phyloP scores from a whole-genome alignment of 2,329 filamentous ascomycete genomes.

The Xylariaceae sp. region DNA sequence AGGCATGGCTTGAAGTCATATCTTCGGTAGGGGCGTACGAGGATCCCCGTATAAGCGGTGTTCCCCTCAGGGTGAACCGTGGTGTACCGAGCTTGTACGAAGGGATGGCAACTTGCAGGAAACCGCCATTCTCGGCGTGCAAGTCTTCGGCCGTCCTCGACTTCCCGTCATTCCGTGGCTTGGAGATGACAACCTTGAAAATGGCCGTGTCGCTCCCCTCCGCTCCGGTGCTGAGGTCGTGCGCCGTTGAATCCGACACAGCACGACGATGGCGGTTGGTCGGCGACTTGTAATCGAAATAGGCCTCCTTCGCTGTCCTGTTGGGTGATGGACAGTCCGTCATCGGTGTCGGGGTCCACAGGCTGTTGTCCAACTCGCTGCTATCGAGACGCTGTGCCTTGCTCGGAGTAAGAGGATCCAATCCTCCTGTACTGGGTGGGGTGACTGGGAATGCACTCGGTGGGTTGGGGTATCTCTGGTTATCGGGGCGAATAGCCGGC shows the following conservation, averaged over 20 bases:
- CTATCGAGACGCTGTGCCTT: slow-evolving; percentile 28
- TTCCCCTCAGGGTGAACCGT: slow-evolving; percentile 70
- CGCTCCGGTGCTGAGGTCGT: slow-evolving; percentile 50
- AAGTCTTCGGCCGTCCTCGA: slow-evolving; percentile 59
- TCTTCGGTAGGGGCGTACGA: slow-evolving; percentile 73
- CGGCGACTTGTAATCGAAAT: slow-evolving; percentile 24
- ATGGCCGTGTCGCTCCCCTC: slow-evolving; percentile 57
- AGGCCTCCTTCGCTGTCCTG: slow-evolving; percentile 30
- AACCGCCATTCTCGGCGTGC: slow-evolving; percentile 40
- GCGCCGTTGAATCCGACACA: slow-evolving; percentile 71
- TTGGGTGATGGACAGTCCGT: slow-evolving; percentile 26
- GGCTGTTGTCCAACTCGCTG: slow-evolving; percentile 30
- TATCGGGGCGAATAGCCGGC: slow-evolving; percentile 55
- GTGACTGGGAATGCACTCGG: slow-evolving; percentile 56
- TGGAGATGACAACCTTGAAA: slow-evolving; percentile 76
- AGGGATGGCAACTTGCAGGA: slow-evolving; percentile 72
- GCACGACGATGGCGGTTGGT: slow-evolving; percentile 51
- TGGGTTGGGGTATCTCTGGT: slow-evolving; percentile 57
- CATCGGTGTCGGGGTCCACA: slow-evolving; percentile 40
- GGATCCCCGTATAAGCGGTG: slow-evolving; percentile 73
- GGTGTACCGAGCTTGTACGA: slow-evolving; percentile 79
- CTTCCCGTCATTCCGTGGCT: slow-evolving; percentile 54
- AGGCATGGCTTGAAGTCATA: slow-evolving; percentile 56
- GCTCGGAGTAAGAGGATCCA: slow-evolving; percentile 40
- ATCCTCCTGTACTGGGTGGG: slow-evolving; percentile 52